Percentiles rank a stretch among this genome's conserved stretches.
Conservation (phyloP, 306 rosid genomes). For the Rosa lucieae region DNA sequence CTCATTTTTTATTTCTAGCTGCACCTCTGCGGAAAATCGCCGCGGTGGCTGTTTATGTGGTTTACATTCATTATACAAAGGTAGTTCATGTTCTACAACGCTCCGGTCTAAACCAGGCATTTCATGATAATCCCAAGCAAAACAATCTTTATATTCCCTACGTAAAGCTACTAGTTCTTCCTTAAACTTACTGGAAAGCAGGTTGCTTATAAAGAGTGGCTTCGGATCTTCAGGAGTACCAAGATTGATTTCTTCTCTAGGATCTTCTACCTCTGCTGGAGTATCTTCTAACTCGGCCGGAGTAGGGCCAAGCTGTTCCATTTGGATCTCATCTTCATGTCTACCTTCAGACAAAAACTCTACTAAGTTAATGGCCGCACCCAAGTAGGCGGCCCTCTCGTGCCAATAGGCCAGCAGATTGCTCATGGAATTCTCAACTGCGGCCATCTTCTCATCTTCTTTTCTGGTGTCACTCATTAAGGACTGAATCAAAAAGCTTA, state of each 20-base stretch:
- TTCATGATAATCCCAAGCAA: no score
- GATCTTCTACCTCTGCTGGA: no score
- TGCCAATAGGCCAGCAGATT: not conserved
- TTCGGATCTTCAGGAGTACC: no score
- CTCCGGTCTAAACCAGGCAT: no score
- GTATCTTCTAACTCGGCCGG: not conserved
- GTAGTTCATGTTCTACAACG: no score
- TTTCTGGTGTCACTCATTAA: not conserved
- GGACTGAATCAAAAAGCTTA: not conserved
- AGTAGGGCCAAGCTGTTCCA: not conserved
- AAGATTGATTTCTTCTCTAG: no score
- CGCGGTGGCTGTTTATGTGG: no score
- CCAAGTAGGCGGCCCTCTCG: not conserved
- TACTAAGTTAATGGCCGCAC: not conserved
- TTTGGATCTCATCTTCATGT: not conserved
- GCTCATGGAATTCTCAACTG: not conserved
- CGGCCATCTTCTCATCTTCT: not conserved
- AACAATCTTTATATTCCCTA: no score
- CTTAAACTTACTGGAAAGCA: no score
- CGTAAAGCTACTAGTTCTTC: no score
- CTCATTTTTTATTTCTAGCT: not conserved
- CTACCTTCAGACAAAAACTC: not conserved
- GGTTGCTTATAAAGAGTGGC: no score
- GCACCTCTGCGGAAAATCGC: not conserved
- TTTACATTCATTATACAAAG: no score